Base-by-base conservation (phyloP, 306 rosid species). In the Cicer cuneatum region DNA sequence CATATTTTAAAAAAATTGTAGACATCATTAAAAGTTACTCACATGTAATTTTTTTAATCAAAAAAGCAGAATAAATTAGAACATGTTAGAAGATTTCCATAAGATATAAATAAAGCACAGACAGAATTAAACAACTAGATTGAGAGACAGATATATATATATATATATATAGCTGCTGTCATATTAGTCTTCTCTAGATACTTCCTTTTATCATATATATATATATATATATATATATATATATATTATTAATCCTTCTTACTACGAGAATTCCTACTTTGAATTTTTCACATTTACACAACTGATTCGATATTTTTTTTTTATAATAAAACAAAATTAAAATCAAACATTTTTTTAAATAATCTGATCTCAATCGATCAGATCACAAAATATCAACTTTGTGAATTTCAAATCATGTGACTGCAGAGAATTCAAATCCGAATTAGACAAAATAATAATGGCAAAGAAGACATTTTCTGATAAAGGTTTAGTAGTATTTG, bases 381-480 rank as follows among this genome's bases (percentile, higher is more conserved):
- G 33, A 29, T 29, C 33, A 29, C 5, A 29, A 29, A 29, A 3
- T 21, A 0, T 21, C 29, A 0, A 21, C 29, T 21, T 19, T 19
- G 29, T 21, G 29, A 21, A 21, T 21, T 21, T 21, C 29, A 3
- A 1, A 21, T 21, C 29, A 21, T 21, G 29, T 21, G 29, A 21
- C 29, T 1, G 29, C 29, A 21, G 29, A 21, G 5, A 29, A 29
- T 29, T 29, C 33, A 5, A 29, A 29, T 29, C 3, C 33, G 52
- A 66, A 47, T 48, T 67, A 57, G 78, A 74, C 70, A 56, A 47
- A 78, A 68, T 54, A 29, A 65, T 58, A 79, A 69, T 68, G 66
- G 14, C 77, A 83, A 53, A 80, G 18, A 69, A 65, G 59, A 52
- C 59, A 76, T 80, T 67, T 77, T 76, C 73, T 57, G 46, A 60